A percentile compares a stretch with the other conserved stretches of the same genome.
These are phyloP conservation scores for Harringtonia aguacate DNA, from an alignment of 2,329 filamentous ascomycete genomes.

Conservation along the genomic window DNA sequence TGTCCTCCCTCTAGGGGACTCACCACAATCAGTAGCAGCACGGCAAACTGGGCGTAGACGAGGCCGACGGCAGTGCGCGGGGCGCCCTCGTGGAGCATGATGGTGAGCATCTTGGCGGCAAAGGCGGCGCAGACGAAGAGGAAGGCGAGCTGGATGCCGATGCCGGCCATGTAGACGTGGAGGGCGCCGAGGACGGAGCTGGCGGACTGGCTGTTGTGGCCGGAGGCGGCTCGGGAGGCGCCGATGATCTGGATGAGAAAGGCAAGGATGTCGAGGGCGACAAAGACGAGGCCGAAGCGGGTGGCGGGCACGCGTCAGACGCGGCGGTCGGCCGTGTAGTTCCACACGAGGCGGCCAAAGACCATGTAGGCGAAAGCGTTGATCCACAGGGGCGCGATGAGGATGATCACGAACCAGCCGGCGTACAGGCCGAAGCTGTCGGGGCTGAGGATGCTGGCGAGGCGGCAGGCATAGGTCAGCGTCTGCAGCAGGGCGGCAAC, in stretches of 20 bases:
- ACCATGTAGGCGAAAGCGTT: constrained; percentile 35
- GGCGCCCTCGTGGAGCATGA: constrained; percentile 16
- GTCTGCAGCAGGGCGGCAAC: constrained; percentile 27
- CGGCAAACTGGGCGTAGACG: constrained; percentile 4
- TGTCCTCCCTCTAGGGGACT: constrained; percentile 7
- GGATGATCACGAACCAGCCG: constrained; percentile 24
- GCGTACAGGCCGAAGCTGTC: constrained; percentile 17
- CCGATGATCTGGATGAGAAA: constrained; percentile 34
- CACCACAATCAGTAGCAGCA: constrained; percentile 4
- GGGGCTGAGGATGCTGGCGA: constrained; percentile 26
- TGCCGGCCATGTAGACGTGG: constrained; percentile 9
- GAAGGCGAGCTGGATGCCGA: constrained; percentile 14
- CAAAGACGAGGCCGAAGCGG: constrained; percentile 32
- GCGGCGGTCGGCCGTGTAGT: constrained; percentile 22
- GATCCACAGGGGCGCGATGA: constrained; percentile 32
- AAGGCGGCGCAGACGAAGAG: constrained; percentile 26
- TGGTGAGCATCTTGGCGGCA: constrained; percentile 16
- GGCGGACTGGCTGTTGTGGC: background rate
- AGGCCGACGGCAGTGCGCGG: background rate
- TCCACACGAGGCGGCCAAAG: constrained; percentile 28
- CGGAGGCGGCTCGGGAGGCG: constrained; percentile 19
- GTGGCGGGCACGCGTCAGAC: constrained; percentile 20
- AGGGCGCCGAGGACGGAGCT: background rate
- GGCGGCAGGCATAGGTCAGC: constrained; percentile 9
- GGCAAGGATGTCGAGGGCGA: constrained; percentile 33